A percentile compares a stretch with the other conserved stretches of the same genome.
These are phyloP conservation scores for Heterobasidion annosum DNA, from an alignment of 1,284 basidiomycete species.

Conservation along the genomic window DNA sequence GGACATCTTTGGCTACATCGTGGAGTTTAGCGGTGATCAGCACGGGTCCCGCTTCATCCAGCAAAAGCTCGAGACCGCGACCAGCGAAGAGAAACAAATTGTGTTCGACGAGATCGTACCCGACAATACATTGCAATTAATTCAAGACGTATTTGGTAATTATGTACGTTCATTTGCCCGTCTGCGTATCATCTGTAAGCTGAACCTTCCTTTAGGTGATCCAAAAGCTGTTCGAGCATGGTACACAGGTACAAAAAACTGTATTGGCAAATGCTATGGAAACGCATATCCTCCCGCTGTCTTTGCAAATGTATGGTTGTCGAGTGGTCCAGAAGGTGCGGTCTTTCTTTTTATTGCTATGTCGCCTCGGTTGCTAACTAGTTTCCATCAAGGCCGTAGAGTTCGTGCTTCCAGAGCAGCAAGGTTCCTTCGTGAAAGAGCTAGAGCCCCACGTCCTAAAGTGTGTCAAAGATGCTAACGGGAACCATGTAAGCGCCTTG, in stretches of 20 bases:
- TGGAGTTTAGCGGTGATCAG: conserved; percentile 93
- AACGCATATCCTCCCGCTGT: conserved; percentile 70
- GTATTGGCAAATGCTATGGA: conserved; percentile 73
- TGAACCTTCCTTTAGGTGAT: conserved; percentile 52
- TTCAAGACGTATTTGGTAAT: conserved; percentile 96
- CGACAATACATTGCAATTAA: conserved; percentile 65
- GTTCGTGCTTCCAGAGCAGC: conserved; percentile 70
- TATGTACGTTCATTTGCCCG: conserved; percentile 47
- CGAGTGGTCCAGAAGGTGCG: conserved; percentile 80
- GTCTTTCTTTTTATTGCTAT: conserved; percentile 3
- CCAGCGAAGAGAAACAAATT: conserved; percentile 68
- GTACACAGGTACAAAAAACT: conserved; percentile 69
- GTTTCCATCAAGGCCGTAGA: conserved; percentile 65
- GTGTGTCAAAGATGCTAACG: conserved; percentile 90
- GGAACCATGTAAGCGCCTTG: conserved; percentile 73
- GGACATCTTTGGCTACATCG: conserved; percentile 83
- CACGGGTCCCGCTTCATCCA: conserved; percentile 90
- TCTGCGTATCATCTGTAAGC: conserved; percentile 1
- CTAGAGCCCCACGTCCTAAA: conserved; percentile 77
- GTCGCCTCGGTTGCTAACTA: conserved; percentile 7
- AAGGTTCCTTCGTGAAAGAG: conserved; percentile 69
- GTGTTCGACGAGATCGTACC: conserved; percentile 93
- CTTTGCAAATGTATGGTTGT: conserved; percentile 95
- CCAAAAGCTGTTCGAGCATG: conserved; percentile 93
- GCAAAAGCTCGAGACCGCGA: conserved; percentile 72